Evolutionary conservation across 2,329 filamentous ascomycete genomes (phyloP), one percentile per base, ranked within the genome.

Genomic region (Stachybotrys chartarum): DNA sequence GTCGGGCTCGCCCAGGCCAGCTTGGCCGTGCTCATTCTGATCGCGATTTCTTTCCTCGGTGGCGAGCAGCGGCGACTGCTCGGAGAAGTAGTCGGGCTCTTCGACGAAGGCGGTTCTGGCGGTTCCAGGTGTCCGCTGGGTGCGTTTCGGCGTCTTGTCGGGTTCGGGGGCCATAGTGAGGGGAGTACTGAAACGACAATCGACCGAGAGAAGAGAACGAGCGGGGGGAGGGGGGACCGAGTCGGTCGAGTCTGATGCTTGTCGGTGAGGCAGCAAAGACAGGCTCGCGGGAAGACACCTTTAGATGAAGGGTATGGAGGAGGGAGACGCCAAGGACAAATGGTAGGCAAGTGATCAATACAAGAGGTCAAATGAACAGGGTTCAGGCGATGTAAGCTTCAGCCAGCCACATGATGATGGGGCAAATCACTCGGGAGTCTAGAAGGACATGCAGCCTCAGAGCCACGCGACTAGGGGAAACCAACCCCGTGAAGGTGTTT

Each of bases 61-160:
- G 16, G 57, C 59, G 24, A 72, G 57, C 1, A 72, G 61, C 46
- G 66, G 69, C 45, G 69, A 68, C 45, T 62, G 64, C 58, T 72
- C 70, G 24, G 35, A 18, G n/a, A 32, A 52, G 45, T n/a, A 47
- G n/a, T 24, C 18, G 45, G 16, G 45, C 16, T 47, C 45, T 12
- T 47, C 45, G 45, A 14, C 8, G 14, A 14, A 42, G 35, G 35
- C 14, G 35, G 35, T 14, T 42, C 35, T 42, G 35, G 35, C 35
- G 14, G 35, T 10, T 2, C 35, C 35, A 42, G 35, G 5, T 5
- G 35, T 14, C 35, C 8, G 35, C 35, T 42, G 35, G 14, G 8
- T 42, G 35, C 35, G 35, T 10, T 42, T 42, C 35, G 16, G n/a
- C 45, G 7, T 14, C 45, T 17, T 8, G n/a, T 47, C 45, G 45